These are phyloP conservation scores for Aspergillus pseudoglaucus DNA, from an alignment of 2,329 filamentous ascomycete species.

Conservation along the genomic window DNA sequence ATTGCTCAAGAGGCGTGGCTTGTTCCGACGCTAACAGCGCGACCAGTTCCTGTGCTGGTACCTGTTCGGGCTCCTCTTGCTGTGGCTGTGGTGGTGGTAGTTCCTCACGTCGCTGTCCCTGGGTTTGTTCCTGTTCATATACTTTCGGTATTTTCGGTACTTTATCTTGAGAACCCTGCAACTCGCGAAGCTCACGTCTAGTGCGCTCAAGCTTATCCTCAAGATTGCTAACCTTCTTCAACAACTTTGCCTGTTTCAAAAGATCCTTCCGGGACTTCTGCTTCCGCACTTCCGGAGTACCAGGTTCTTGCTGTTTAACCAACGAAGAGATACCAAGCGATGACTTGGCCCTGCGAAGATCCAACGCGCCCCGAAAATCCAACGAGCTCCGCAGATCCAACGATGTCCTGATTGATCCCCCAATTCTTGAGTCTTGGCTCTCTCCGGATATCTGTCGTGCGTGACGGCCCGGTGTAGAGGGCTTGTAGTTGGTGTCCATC, in stretches of 20 bases:
- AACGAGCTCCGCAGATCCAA: constrained; percentile 26
- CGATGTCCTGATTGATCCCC: constrained; percentile 22
- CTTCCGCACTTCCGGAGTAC: constrained; percentile 31
- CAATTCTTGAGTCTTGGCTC: not conserved
- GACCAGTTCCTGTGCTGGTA: not conserved
- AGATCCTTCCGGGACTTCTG: constrained; percentile 52
- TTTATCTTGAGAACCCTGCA: constrained; percentile 35
- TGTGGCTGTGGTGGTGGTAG: not conserved
- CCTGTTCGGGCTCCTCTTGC: constrained; percentile 1
- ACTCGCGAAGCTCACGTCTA: constrained; percentile 47
- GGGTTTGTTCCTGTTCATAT: too few species aligned
- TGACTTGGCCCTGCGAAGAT: constrained; percentile 29
- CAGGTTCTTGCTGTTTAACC: constrained; percentile 20
- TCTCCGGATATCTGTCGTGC: constrained; percentile 11
- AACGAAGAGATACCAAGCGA: constrained; percentile 21
- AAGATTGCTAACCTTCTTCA: constrained; percentile 55
- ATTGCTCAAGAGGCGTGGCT: constrained; percentile 17
- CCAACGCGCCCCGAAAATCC: constrained; percentile 11
- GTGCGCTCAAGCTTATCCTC: constrained; percentile 53
- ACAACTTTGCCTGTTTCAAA: constrained; percentile 50
- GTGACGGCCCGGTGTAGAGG: constrained; percentile 7
- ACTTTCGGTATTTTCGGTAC: too few species aligned
- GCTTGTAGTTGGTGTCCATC: constrained; percentile 15
- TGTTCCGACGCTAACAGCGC: constrained; percentile 8
- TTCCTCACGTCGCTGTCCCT: too few species aligned